Evolutionary conservation across 2,329 filamentous ascomycete species (phyloP).

Genomic region (Plenodomus lindquistii): DNA sequence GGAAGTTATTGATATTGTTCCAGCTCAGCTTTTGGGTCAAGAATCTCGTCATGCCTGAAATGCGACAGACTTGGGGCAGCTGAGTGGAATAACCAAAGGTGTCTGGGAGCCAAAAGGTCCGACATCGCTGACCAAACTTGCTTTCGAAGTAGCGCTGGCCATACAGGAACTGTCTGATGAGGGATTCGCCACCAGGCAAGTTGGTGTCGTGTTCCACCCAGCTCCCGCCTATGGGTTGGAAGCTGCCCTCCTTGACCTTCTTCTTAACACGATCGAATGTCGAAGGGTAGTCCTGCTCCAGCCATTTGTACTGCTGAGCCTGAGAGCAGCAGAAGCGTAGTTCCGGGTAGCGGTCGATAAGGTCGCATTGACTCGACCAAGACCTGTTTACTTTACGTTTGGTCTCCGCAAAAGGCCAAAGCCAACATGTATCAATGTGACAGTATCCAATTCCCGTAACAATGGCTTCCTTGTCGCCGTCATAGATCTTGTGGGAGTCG

Average conservation of each 20-base stretch:
- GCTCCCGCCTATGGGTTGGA: constrained; percentile 94
- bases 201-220: constrained; percentile 99
- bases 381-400: constrained; percentile 94
- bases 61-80: constrained; percentile 86
- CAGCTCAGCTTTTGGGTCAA: constrained; percentile 98
- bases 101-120: constrained; percentile 96
- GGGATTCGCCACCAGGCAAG: constrained; percentile 90
- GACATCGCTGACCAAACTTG: constrained; percentile 84
- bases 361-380: constrained; percentile 94
- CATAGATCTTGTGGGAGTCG: constrained; percentile 83
- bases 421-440: constrained; percentile 97
- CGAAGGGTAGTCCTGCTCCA: constrained; percentile 84
- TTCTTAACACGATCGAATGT: constrained; percentile 88
- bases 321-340: constrained; percentile 90
- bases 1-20: constrained; percentile 99
- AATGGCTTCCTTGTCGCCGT: constrained; percentile 71
- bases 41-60: constrained; percentile 96
- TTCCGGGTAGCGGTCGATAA: constrained; percentile 95
- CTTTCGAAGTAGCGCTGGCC: constrained; percentile 94
- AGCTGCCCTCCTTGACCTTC: constrained; percentile 87
- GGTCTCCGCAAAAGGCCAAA: constrained; percentile 98
- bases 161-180: constrained; percentile 92
- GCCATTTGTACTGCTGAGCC: constrained; percentile 97
- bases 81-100: constrained; percentile 98
- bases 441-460: constrained; percentile 93